These are phyloP conservation scores for Suillus weaverae DNA, from an alignment of 768 basidiomycete species.

Conservation along the genomic window DNA sequence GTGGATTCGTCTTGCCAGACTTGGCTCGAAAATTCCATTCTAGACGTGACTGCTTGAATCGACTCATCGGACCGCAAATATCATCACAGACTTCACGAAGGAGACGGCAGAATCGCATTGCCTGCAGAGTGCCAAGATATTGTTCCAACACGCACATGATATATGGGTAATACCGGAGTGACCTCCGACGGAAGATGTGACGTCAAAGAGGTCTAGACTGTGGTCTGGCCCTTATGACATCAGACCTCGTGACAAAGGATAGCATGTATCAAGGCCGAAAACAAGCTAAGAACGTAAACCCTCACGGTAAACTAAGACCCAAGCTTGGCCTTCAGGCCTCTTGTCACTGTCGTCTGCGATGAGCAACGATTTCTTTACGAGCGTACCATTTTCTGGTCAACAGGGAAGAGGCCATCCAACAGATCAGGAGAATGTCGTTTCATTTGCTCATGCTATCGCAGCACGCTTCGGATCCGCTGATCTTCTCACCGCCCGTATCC, in stretches of 20 bases:
- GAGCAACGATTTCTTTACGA: conserved; percentile 44
- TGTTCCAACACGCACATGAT: too few relatives aligned
- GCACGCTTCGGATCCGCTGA: conserved; percentile 42
- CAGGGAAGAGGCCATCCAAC: background rate
- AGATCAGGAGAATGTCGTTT: conserved; percentile 32
- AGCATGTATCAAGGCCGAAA: background rate
- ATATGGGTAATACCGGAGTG: too few relatives aligned
- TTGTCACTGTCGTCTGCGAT: background rate
- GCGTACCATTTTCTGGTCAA: conserved; percentile 24
- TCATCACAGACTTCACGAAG: too few relatives aligned
- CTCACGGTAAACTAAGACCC: background rate
- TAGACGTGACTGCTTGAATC: too few relatives aligned
- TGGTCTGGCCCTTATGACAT: background rate
- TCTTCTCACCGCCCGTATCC: conserved; percentile 39
- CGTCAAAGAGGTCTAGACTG: background rate
- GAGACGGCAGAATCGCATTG: too few relatives aligned
- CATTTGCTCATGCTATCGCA: conserved; percentile 58
- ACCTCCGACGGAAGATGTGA: background rate
- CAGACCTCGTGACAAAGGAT: background rate
- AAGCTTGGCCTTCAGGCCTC: background rate
- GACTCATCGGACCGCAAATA: too few relatives aligned
- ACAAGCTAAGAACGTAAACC: background rate
- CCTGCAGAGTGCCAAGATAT: too few relatives aligned
- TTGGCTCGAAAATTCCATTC: too few relatives aligned
- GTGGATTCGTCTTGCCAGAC: too few relatives aligned